Evolutionary conservation across 495 filamentous ascomycete species (phyloP).

Genomic region (Coniosporium apollinis): DNA sequence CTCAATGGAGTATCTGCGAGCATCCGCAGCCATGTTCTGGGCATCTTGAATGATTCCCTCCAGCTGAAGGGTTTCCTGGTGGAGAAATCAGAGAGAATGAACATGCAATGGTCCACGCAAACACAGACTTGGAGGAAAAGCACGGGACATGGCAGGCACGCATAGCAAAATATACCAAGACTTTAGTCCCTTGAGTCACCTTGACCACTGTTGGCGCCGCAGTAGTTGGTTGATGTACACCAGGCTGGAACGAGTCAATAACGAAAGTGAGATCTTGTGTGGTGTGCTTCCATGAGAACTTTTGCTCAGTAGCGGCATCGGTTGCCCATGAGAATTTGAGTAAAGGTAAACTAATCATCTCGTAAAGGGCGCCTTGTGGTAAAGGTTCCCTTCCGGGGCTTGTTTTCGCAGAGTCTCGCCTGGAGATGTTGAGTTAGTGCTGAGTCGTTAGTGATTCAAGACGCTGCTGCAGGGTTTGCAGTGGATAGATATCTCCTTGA

Average conservation of each 20-base stretch:
- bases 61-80: constrained; percentile 9
- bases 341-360: constrained; percentile 5
- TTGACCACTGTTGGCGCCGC: constrained; percentile 17
- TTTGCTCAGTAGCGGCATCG: constrained; percentile 6
- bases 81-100: not conserved
- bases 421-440: constrained; percentile 1
- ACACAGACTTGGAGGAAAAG: too few relatives aligned
- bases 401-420: constrained; percentile 1
- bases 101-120: not conserved
- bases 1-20: constrained; percentile 1
- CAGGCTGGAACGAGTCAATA: constrained; percentile 17
- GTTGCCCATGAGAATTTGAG: constrained; percentile 18
- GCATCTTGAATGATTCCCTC: constrained; percentile 5
- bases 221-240: constrained; percentile 1
- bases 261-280: constrained; percentile 20
- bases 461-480: not conserved
- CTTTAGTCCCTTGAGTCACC: constrained; percentile 22
- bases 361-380: not conserved
- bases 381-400: constrained; percentile 2
- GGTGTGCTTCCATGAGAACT: constrained; percentile 16
- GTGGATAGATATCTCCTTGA: not conserved
- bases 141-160: not conserved
- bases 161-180: constrained; percentile 21
- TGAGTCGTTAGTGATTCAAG: not conserved
- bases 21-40: constrained; percentile 1